A percentile compares a stretch with the other conserved stretches of the same genome.
phyloP scores from a whole-genome alignment of 2,329 filamentous ascomycete species.

The Aspergillus vadensis region DNA sequence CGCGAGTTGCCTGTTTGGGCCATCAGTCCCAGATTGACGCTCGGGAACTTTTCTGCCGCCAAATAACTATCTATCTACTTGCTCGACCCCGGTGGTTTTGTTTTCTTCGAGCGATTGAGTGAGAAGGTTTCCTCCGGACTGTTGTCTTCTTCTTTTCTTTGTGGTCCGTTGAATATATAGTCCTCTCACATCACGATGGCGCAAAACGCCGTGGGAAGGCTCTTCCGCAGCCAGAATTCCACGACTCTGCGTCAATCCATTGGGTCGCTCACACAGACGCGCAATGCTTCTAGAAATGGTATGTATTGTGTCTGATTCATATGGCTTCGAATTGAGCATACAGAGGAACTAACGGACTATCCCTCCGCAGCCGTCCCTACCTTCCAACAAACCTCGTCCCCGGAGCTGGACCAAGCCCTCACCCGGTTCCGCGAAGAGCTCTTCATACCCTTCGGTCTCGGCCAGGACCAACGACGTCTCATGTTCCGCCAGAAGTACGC shows the following conservation, averaged over 20 bases:
- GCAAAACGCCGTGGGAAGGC: conserved; percentile 39
- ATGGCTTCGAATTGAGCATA: background rate
- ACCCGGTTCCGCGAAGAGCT: conserved; percentile 46
- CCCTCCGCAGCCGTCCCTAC: conserved; percentile 36
- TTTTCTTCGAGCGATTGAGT: background rate
- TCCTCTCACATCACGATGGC: conserved; percentile 36
- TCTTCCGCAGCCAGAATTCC: conserved; percentile 41
- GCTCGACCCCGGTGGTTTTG: background rate
- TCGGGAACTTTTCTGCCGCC: conserved; percentile 33
- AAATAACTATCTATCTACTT: background rate
- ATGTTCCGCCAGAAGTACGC: conserved; percentile 43
- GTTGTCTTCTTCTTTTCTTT: background rate
- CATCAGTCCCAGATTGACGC: conserved; percentile 17
- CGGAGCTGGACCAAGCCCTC: conserved; percentile 45
- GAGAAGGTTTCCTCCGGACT: background rate
- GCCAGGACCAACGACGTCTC: conserved; percentile 39
- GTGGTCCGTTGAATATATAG: background rate
- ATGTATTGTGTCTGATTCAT: conserved; percentile 3
- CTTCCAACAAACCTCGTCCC: conserved; percentile 42
- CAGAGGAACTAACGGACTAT: background rate
- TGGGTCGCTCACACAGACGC: conserved; percentile 34
- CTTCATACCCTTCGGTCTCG: conserved; percentile 47
- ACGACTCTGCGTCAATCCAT: conserved; percentile 36
- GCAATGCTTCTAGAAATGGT: conserved; percentile 37
- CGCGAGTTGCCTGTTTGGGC: conserved; percentile 29